Evolutionary conservation across 2,329 filamentous ascomycete species (phyloP).

Genomic region (Botrytis aclada): DNA sequence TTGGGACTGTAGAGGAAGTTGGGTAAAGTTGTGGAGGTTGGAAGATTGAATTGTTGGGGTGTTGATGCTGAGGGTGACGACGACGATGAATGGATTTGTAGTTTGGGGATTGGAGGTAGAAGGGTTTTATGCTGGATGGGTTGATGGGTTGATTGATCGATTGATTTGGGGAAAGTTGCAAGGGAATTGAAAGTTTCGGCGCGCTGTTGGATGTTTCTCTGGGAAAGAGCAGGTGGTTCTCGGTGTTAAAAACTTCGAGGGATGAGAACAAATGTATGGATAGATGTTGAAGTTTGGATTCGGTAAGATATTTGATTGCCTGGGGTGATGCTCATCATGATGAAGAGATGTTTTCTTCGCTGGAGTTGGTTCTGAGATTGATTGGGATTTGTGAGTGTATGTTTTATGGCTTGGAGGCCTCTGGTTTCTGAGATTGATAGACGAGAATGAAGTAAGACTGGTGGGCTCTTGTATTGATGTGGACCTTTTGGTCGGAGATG

Average conservation of each 20-base stretch:
- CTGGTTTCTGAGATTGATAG: neutral
- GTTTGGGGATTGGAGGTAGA: no score
- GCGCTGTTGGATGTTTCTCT: neutral
- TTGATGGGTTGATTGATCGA: no score
- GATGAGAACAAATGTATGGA: no score
- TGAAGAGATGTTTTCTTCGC: neutral
- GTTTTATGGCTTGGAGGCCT: neutral
- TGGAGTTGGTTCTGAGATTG: neutral
- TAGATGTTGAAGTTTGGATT: neutral
- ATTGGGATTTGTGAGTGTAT: neutral
- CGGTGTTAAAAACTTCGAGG: neutral
- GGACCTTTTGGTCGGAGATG: neutral
- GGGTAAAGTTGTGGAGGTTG: neutral
- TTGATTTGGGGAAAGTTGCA: neutral
- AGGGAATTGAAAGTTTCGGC: neutral
- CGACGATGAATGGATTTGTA: neutral
- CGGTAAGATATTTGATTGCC: neutral
- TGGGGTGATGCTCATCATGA: neutral
- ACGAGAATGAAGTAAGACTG: neutral
- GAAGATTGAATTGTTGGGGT: neutral
- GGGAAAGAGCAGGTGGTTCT: neutral
- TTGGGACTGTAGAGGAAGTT: neutral
- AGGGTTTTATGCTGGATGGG: neutral
- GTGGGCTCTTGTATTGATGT: neutral
- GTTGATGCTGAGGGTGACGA: neutral